Evolutionary conservation across 768 basidiomycete genomes (phyloP).

Genomic region (Leccinum ochraceum): DNA sequence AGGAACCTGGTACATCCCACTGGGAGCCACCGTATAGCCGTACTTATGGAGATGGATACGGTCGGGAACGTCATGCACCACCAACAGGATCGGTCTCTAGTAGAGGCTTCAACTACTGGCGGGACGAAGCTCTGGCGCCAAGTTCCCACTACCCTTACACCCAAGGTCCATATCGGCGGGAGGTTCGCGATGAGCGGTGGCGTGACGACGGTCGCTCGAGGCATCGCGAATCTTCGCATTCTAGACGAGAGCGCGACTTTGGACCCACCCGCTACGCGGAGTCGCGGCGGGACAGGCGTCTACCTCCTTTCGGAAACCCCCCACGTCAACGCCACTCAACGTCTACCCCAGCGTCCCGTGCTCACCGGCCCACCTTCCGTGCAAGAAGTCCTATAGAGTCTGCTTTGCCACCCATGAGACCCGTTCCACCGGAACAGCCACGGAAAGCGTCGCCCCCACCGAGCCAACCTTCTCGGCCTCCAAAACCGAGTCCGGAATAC

Average conservation of each 20-base stretch:
- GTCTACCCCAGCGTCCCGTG: slow-evolving; percentile 9
- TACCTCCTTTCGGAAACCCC: slow-evolving; percentile 4
- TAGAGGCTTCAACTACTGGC: slow-evolving; percentile 27
- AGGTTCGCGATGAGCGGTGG: slow-evolving; percentile 13
- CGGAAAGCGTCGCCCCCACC: slow-evolving; percentile 7
- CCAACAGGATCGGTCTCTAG: slow-evolving; percentile 1
- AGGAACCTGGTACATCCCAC: slow-evolving; percentile 10
- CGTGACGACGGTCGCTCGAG: slow-evolving; percentile 11
- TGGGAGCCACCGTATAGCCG: slow-evolving; percentile 4
- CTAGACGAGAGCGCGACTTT: slow-evolving; percentile 9
- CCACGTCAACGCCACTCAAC: slow-evolving; percentile 15
- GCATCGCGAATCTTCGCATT: slow-evolving; percentile 11
- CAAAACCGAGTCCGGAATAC: slow-evolving; percentile 38
- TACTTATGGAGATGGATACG: slow-evolving; percentile 12
- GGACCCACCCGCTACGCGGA: slow-evolving; percentile 8
- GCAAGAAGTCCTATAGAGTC: slow-evolving; percentile 10
- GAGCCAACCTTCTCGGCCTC: slow-evolving; percentile 1
- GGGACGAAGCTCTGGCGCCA: slow-evolving; percentile 11
- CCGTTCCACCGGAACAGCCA: neutral
- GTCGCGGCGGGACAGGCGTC: slow-evolving; percentile 8
- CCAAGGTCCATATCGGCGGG: slow-evolving; percentile 9
- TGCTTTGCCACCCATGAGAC: neutral
- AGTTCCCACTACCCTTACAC: slow-evolving; percentile 3
- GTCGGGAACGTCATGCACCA: slow-evolving; percentile 13
- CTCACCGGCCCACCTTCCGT: slow-evolving; percentile 9